phyloP scores from a whole-genome alignment of 2,329 filamentous ascomycete genomes.

The Verticillium longisporum region DNA sequence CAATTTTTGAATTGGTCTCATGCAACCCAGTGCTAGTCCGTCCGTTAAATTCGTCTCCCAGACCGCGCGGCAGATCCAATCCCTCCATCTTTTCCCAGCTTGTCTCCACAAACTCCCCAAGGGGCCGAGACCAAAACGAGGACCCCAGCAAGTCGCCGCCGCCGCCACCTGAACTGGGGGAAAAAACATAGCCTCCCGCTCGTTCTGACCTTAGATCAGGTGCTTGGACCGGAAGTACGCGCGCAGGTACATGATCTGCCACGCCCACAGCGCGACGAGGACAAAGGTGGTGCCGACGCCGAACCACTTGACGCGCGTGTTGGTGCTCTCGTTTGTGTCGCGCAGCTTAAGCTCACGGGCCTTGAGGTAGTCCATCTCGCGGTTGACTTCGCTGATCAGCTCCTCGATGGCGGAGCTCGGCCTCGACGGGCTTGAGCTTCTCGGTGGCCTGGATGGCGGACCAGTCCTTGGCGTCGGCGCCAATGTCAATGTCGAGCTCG shows the following conservation, averaged over 20 bases:
- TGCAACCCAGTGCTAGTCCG: no score
- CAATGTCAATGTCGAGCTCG: constrained; percentile 93
- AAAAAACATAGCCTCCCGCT: no score
- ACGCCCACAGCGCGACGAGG: constrained; percentile 80
- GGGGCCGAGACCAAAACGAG: neutral
- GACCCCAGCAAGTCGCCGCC: no score
- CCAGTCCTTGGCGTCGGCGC: constrained; percentile 97
- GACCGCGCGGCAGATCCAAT: neutral
- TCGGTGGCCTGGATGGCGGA: constrained; percentile 90
- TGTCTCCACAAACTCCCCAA: neutral
- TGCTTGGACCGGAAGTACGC: constrained; percentile 76
- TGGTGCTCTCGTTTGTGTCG: constrained; percentile 99
- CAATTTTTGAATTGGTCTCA: no score
- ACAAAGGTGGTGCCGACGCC: constrained; percentile 89
- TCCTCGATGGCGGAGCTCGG: constrained; percentile 91
- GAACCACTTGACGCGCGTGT: constrained; percentile 98
- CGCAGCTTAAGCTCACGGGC: constrained; percentile 86
- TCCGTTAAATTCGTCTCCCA: neutral
- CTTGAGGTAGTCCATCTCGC: constrained; percentile 94
- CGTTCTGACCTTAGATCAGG: neutral
- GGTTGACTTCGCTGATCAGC: constrained; percentile 78
- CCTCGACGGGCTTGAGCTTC: constrained; percentile 96
- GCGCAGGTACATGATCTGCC: constrained; percentile 96
- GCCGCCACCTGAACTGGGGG: no score
- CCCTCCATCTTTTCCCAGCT: neutral